Evolutionary conservation across 805 yeast genomes (phyloP).

Genomic region (Metschnikowia bowlesiae): DNA sequence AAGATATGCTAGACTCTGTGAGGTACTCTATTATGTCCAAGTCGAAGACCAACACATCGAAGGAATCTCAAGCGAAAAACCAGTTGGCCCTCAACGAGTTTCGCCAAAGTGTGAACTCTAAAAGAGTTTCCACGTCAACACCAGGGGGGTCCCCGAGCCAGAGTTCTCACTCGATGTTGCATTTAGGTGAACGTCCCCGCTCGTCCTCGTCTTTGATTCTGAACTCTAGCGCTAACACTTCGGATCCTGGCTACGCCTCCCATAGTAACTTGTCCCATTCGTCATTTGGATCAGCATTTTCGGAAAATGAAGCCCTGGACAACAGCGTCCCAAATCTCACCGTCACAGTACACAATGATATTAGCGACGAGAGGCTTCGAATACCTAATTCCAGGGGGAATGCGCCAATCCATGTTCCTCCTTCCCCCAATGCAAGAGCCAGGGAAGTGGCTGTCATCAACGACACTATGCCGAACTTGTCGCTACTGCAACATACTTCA

Average conservation of each 20-base stretch:
- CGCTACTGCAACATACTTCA: constrained; percentile 11
- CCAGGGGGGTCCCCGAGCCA: neutral
- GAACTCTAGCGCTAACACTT: neutral
- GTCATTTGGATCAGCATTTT: constrained; percentile 24
- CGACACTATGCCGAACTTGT: constrained; percentile 12
- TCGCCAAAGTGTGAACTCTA: constrained; percentile 35
- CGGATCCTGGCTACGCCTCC: neutral
- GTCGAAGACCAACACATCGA: constrained; percentile 15
- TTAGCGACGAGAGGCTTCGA: neutral
- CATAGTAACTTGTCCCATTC: constrained; percentile 21
- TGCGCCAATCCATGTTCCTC: constrained; percentile 27
- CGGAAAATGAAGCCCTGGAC: constrained; percentile 13
- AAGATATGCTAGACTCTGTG: constrained; percentile 29
- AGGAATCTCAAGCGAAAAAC: constrained; percentile 17
- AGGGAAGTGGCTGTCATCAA: constrained; percentile 23
- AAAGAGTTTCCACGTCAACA: constrained; percentile 21
- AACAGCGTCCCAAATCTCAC: neutral
- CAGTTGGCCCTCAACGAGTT: constrained; percentile 27
- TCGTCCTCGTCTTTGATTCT: neutral
- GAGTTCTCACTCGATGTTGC: neutral
- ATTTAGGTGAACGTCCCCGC: neutral
- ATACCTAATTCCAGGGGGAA: neutral
- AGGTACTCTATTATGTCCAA: constrained; percentile 29
- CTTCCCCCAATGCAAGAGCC: constrained; percentile 27
- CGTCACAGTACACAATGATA: neutral